phyloP scores from a whole-genome alignment of 2,329 filamentous ascomycete species.

The Stylonectria norvegica region DNA sequence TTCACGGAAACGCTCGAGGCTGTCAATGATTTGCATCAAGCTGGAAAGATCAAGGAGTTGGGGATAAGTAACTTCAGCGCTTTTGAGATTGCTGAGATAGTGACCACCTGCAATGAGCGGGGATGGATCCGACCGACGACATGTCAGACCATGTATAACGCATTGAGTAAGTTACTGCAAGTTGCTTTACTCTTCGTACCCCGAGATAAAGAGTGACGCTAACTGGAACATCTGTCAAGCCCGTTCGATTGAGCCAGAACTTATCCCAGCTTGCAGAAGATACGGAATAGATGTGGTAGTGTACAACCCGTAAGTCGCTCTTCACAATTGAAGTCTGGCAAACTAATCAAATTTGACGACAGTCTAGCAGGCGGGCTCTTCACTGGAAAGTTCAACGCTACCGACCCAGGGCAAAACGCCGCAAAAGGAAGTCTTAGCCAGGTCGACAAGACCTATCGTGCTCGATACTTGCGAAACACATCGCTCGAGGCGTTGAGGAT shows the following conservation, averaged over 20 bases:
- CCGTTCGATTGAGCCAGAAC: slow-evolving; percentile 69
- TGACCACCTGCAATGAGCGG: slow-evolving; percentile 73
- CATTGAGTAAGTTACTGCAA: slow-evolving; percentile 47
- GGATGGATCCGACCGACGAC: slow-evolving; percentile 80
- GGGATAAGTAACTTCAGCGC: slow-evolving; percentile 83
- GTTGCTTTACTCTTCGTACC: not conserved
- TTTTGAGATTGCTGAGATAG: slow-evolving; percentile 83
- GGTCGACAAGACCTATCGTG: slow-evolving; percentile 49
- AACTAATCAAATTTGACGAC: not conserved
- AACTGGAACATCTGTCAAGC: slow-evolving; percentile 24
- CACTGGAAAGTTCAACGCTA: slow-evolving; percentile 72
- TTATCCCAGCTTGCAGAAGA: slow-evolving; percentile 68
- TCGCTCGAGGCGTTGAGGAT: slow-evolving; percentile 61
- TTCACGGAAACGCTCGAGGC: slow-evolving; percentile 78
- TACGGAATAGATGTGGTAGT: slow-evolving; percentile 77
- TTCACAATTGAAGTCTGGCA: not conserved
- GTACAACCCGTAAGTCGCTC: slow-evolving; percentile 60
- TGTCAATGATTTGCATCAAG: slow-evolving; percentile 76
- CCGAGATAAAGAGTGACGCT: not conserved
- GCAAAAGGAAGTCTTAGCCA: slow-evolving; percentile 38
- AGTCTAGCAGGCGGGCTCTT: slow-evolving; percentile 72
- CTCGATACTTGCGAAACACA: slow-evolving; percentile 68
- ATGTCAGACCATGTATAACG: slow-evolving; percentile 87
- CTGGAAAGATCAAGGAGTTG: slow-evolving; percentile 77
- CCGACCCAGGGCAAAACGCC: slow-evolving; percentile 55